Evolutionary conservation across 2,329 filamentous ascomycete species (phyloP).

Genomic region (Colletotrichum sp.): DNA sequence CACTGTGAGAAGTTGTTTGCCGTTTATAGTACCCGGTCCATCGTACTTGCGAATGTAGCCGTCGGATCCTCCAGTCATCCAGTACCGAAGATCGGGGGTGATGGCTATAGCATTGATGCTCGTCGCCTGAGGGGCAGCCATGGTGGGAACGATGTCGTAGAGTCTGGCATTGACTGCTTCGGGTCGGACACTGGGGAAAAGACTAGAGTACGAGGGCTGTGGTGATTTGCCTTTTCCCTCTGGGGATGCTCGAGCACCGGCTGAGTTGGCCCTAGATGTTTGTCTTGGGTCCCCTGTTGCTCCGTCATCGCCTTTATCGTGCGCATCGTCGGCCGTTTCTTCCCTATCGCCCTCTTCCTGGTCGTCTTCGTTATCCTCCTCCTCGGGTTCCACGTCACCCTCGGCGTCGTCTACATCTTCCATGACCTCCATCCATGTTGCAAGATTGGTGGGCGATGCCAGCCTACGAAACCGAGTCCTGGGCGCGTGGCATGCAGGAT

Average conservation of each 20-base stretch:
- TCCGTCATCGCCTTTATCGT: constrained; percentile 31
- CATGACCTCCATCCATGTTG: constrained; percentile 54
- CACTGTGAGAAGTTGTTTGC: constrained; percentile 90
- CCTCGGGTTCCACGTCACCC: constrained; percentile 35
- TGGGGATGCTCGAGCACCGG: constrained; percentile 10
- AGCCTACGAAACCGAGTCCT: background rate
- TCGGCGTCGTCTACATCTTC: constrained; percentile 49
- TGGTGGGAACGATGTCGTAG: constrained; percentile 97
- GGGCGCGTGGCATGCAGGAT: background rate
- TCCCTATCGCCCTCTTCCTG: constrained; percentile 42
- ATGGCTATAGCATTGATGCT: constrained; percentile 93
- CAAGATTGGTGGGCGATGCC: background rate
- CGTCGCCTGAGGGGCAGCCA: constrained; percentile 93
- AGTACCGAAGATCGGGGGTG: constrained; percentile 93
- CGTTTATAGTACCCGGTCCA: constrained; percentile 92
- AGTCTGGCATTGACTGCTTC: constrained; percentile 80
- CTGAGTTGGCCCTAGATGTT: constrained; percentile 30
- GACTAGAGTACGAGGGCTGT: constrained; percentile 9
- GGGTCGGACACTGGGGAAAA: constrained; percentile 60
- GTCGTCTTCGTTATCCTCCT: constrained; percentile 37
- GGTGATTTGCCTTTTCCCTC: background rate
- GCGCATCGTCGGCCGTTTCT: constrained; percentile 34
- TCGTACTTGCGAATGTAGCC: constrained; percentile 98
- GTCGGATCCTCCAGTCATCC: constrained; percentile 92
- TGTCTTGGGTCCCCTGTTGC: constrained; percentile 43